Base-by-base conservation (phyloP, 164 flowering plant species). In the Kalanchoe fedtschenkoi region DNA sequence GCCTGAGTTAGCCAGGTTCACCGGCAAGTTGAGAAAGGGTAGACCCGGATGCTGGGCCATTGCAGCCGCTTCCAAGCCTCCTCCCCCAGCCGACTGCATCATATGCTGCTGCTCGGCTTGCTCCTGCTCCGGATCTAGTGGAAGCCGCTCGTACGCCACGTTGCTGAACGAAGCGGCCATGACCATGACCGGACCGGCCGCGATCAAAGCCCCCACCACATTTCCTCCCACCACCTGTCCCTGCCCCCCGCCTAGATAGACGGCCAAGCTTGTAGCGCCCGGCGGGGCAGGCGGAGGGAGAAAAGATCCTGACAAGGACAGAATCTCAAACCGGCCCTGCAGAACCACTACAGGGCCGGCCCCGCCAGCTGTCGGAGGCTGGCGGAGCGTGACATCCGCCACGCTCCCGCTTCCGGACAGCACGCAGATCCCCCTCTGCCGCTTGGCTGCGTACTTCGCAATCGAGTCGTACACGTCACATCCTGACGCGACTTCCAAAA, bases 221-320 rank as follows among this genome's bases (percentile, higher is more conserved):
- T 26, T 24, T 51, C 56, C 56, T 10, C 56, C 56, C 11, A 51
- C 56, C 10, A 51, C 56, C 6, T 51, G 56, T 26, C 56, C 56
- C 26, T 51, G 56, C 13, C 56, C 56, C 10, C 56, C 56, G 28
- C 56, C 56, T 26, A 51, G 26, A 51, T 51, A 51, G 17, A 51
- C 56, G 11, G 56, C 32, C 32, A 51, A 51, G 56, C 56, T 51
- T 24, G 56, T 51, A 2, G 56, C 56, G 14, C 56, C 56, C 13
- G 56, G 56, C 16, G 56, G 56, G 26, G 56, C 56, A 10, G 56
- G 56, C 26, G 56, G 56, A 51, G 56, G 56, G 26, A 51, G 56
- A 51, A 51, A 51, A 4, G 56, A 51, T 2, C 56, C 56, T 51
- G 56, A 51, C 26, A 51, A 51, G 13, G 56, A 51, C 32, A 51